Evolutionary conservation across 257 asterid genomes (phyloP).

Genomic region (Thymus quinquecostatus): DNA sequence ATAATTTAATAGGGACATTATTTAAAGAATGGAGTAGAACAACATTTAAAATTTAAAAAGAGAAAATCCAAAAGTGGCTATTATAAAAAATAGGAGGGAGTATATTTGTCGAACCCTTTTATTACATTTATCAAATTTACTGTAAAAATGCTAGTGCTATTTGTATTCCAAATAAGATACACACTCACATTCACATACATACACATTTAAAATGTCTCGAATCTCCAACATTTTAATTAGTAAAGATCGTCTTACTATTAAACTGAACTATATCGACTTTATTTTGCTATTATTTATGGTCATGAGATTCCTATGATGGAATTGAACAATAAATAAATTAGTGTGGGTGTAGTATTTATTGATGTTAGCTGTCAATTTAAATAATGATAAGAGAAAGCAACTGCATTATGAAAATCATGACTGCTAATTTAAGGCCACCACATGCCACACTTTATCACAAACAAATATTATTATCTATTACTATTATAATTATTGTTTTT

Average conservation of each 20-base stretch:
- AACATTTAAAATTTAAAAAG: too few relatives aligned
- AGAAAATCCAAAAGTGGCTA: too few relatives aligned
- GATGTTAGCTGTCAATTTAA: constrained; percentile 32
- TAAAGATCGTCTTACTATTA: too few relatives aligned
- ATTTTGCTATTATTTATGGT: background rate
- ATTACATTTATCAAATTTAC: background rate
- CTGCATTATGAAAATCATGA: constrained; percentile 31
- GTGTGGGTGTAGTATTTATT: constrained; percentile 24
- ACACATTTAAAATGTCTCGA: too few relatives aligned
- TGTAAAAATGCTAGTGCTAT: too few relatives aligned
- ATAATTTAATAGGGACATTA: too few relatives aligned
- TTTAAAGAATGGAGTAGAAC: too few relatives aligned
- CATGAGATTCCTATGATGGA: constrained; percentile 1
- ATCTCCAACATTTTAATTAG: too few relatives aligned
- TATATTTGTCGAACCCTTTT: background rate
- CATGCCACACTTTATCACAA: constrained; percentile 36
- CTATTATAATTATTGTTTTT: too few relatives aligned
- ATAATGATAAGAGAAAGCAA: constrained; percentile 33
- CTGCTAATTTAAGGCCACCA: constrained; percentile 33
- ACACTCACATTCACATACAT: too few relatives aligned
- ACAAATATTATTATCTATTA: background rate
- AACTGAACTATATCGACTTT: too few relatives aligned
- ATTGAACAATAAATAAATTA: constrained; percentile 8
- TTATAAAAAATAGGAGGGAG: background rate
- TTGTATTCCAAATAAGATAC: too few relatives aligned